phyloP scores from a whole-genome alignment of 176 grass and related monocot species.

The Bonia amplexicaulis region DNA sequence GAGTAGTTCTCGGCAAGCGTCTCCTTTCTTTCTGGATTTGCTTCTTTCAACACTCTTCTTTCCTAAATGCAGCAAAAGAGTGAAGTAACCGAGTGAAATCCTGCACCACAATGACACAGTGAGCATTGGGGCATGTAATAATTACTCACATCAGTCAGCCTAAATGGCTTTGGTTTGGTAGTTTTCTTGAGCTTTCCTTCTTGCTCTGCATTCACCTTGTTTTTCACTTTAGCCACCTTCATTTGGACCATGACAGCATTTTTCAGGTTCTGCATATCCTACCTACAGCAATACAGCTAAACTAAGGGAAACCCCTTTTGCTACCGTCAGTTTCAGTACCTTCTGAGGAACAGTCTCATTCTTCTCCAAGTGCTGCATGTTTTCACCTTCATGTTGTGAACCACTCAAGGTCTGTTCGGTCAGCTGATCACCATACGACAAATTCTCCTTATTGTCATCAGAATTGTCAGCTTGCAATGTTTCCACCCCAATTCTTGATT shows the following conservation, averaged over 20 bases:
- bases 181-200: constrained; percentile 62
- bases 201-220: constrained; percentile 39
- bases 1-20: constrained; percentile 15
- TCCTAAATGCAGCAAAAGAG: constrained; percentile 42
- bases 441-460: constrained; percentile 76
- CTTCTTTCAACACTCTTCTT: constrained; percentile 79
- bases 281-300: background rate
- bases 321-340: constrained; percentile 35
- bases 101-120: background rate
- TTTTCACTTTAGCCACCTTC: constrained; percentile 43
- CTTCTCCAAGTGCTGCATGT: constrained; percentile 26
- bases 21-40: constrained; percentile 58
- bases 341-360: constrained; percentile 54
- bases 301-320: background rate
- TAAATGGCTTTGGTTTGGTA: constrained; percentile 84
- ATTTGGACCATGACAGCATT: background rate
- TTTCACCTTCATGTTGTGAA: constrained; percentile 20
- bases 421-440: background rate
- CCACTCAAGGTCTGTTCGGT: background rate
- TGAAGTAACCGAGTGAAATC: background rate
- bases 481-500: constrained; percentile 13
- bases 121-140: background rate
- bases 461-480: background rate
- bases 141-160: constrained; percentile 74
- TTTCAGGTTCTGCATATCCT: constrained; percentile 4